Evolutionary conservation across 2,329 filamentous ascomycete genomes (phyloP).

Genomic region (Knufia fluminis): DNA sequence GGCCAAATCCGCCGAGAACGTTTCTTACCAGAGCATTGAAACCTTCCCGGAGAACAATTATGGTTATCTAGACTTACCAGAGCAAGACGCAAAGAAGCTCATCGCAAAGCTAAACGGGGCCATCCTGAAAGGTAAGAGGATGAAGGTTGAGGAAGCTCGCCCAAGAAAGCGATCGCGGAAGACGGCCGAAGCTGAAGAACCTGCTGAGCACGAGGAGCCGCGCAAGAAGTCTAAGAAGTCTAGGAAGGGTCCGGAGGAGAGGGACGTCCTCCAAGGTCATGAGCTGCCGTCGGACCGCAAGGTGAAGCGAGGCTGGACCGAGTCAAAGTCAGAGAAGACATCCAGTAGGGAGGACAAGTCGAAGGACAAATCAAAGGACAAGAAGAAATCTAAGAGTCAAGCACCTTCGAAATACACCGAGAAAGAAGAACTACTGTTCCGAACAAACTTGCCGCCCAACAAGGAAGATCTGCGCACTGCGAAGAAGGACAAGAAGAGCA

Average conservation of each 20-base stretch:
- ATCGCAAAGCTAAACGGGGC: slow-evolving; percentile 85
- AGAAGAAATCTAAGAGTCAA: slow-evolving; percentile 44
- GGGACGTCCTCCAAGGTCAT: slow-evolving; percentile 49
- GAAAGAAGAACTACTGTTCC: slow-evolving; percentile 73
- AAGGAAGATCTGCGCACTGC: slow-evolving; percentile 21
- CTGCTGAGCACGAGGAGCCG: slow-evolving; percentile 10
- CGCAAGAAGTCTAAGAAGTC: slow-evolving; percentile 40
- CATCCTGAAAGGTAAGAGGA: slow-evolving; percentile 73
- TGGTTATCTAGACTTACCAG: slow-evolving; percentile 79
- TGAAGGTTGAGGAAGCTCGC: slow-evolving; percentile 73
- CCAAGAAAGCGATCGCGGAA: slow-evolving; percentile 47
- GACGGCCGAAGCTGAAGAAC: slow-evolving; percentile 29
- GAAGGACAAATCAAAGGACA: slow-evolving; percentile 32
- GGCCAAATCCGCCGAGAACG: slow-evolving; percentile 58
- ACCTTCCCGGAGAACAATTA: slow-evolving; percentile 86
- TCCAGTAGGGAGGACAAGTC: slow-evolving; percentile 33
- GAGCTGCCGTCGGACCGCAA: slow-evolving; percentile 64
- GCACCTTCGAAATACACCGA: slow-evolving; percentile 71
- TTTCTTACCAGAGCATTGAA: slow-evolving; percentile 79
- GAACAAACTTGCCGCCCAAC: slow-evolving; percentile 63
- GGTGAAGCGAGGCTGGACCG: slow-evolving; percentile 84
- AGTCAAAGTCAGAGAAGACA: slow-evolving; percentile 41
- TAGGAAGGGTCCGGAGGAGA: slow-evolving; percentile 40
- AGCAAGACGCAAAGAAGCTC: slow-evolving; percentile 75
- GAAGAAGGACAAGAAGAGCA: slow-evolving; percentile 48